Conservation (phyloP, 805 yeast species). For the Lachancea sp. region DNA sequence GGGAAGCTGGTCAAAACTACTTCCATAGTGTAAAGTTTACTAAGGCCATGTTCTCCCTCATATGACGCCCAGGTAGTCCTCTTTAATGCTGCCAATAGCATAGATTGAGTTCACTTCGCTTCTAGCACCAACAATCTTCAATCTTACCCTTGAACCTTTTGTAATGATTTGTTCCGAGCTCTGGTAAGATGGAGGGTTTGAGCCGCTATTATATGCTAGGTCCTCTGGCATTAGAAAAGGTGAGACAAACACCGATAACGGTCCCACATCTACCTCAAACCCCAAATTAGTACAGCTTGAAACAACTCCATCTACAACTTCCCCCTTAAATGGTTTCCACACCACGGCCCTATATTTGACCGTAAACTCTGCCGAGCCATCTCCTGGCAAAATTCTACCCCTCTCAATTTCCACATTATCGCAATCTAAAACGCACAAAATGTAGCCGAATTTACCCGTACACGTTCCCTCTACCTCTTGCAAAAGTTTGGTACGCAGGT, state of each 20-base stretch:
- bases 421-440: constrained; percentile 90
- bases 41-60: constrained; percentile 9
- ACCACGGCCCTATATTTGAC: constrained; percentile 95
- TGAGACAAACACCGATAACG: constrained; percentile 87
- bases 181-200: constrained; percentile 97
- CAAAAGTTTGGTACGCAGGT: constrained; percentile 77
- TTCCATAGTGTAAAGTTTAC: no score
- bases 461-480: constrained; percentile 98
- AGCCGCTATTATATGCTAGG: constrained; percentile 87
- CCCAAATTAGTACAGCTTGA: constrained; percentile 93
- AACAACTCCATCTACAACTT: constrained; percentile 95
- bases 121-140: constrained; percentile 94
- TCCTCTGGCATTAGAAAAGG: constrained; percentile 93
- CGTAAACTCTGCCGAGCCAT: constrained; percentile 93
- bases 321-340: constrained; percentile 98
- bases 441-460: constrained; percentile 97
- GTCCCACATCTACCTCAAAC: constrained; percentile 97
- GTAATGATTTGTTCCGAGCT: constrained; percentile 92
- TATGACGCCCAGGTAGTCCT: constrained; percentile 88
- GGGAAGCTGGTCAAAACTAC: background rate
- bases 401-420: constrained; percentile 92
- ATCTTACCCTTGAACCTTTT: constrained; percentile 87
- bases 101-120: constrained; percentile 96
- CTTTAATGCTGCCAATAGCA: constrained; percentile 97
- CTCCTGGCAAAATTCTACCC: constrained; percentile 83